These are phyloP conservation scores for Chondrus crispus DNA, from an alignment of 23 red algal species.

Conservation along the genomic window DNA sequence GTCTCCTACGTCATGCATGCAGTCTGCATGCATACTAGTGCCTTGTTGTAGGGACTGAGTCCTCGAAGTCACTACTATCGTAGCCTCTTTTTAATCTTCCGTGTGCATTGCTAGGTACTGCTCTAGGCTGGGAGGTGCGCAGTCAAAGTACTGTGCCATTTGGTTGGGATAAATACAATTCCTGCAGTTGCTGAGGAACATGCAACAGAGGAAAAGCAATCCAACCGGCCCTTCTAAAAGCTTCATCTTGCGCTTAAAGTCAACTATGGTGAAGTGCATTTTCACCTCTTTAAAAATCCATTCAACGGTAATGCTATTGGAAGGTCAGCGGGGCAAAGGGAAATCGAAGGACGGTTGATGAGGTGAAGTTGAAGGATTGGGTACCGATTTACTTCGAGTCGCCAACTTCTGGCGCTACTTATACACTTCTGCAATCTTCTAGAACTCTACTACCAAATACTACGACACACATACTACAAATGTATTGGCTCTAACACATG, in stretches of 20 bases:
- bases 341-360: too few relatives aligned
- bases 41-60: not conserved
- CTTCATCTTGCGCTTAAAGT: too few relatives aligned
- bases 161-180: not conserved
- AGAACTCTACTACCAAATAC: too few relatives aligned
- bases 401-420: too few relatives aligned
- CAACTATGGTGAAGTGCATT: not conserved
- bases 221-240: not conserved
- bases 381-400: too few relatives aligned
- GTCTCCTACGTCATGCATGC: not conserved
- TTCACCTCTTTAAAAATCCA: not conserved
- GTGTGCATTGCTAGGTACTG: not conserved
- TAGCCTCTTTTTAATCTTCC: not conserved
- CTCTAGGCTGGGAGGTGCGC: not conserved
- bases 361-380: too few relatives aligned
- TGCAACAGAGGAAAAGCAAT: not conserved
- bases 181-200: not conserved
- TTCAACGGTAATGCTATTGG: not conserved
- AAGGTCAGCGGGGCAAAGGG: too few relatives aligned
- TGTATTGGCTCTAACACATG: too few relatives aligned
- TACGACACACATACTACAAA: too few relatives aligned
- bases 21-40: not conserved
- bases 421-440: too few relatives aligned
- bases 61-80: not conserved
- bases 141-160: not conserved